Percentiles rank a stretch among this genome's conserved stretches.
phyloP scores from a whole-genome alignment of 2,329 filamentous ascomycete species.

The Xylariaceae sp. region DNA sequence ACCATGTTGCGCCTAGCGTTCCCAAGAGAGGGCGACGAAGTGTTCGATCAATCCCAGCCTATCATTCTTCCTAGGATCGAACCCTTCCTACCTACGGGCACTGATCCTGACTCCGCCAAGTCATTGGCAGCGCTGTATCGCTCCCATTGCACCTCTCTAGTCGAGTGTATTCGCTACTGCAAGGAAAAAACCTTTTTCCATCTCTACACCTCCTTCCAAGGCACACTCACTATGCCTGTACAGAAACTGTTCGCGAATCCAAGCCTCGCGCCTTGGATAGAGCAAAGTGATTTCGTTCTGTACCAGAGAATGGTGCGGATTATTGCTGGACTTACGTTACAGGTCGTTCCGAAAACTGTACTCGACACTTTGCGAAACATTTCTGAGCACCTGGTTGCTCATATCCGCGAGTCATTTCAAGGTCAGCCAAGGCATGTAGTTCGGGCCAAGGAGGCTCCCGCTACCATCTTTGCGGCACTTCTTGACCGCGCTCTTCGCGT shows the following conservation, averaged over 20 bases:
- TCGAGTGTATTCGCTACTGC: constrained; percentile 95
- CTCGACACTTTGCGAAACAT: constrained; percentile 88
- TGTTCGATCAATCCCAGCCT: constrained; percentile 68
- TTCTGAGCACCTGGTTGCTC: constrained; percentile 77
- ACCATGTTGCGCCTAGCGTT: constrained; percentile 67
- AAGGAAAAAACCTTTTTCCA: constrained; percentile 97
- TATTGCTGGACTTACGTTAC: constrained; percentile 83
- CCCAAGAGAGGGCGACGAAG: constrained; percentile 60
- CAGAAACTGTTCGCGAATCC: constrained; percentile 88
- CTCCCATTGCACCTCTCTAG: constrained; percentile 91
- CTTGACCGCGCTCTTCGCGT: constrained; percentile 87
- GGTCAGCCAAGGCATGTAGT: constrained; percentile 85
- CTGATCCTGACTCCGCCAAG: constrained; percentile 85
- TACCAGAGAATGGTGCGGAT: constrained; percentile 98
- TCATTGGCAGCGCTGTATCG: constrained; percentile 87
- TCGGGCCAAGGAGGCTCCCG: constrained; percentile 84
- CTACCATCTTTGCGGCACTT: constrained; percentile 84
- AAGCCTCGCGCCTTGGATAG: constrained; percentile 87
- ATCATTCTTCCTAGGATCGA: constrained; percentile 87
- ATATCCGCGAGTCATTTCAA: constrained; percentile 85
- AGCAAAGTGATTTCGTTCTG: constrained; percentile 92
- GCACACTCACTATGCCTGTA: constrained; percentile 94
- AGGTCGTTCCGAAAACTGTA: constrained; percentile 88
- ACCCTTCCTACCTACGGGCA: constrained; percentile 77
- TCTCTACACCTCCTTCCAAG: constrained; percentile 92